phyloP scores from a whole-genome alignment of 2,329 filamentous ascomycete species.

The Monilinia fructigena region DNA sequence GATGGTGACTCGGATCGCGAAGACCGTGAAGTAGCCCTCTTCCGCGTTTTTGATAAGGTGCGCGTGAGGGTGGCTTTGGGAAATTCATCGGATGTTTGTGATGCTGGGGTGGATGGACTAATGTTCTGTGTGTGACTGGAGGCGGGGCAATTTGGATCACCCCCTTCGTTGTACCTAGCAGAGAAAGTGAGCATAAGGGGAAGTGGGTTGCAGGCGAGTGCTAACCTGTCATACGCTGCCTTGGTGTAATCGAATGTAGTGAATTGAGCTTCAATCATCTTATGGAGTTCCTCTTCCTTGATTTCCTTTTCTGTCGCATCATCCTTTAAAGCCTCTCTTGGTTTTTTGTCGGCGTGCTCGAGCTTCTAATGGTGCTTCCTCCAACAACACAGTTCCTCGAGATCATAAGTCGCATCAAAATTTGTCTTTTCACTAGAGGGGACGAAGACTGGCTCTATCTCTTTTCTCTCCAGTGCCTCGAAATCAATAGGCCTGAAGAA shows the following conservation, averaged over 20 bases:
- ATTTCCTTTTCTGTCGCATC: conserved; percentile 96
- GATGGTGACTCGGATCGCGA: conserved; percentile 37
- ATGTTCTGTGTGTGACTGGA: conserved; percentile 27
- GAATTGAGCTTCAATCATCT: conserved; percentile 91
- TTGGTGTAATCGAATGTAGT: conserved; percentile 93
- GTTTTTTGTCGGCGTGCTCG: conserved; percentile 90
- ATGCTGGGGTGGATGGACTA: conserved; percentile 24
- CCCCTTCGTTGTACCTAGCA: conserved; percentile 40
- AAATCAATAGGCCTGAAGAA: conserved; percentile 91
- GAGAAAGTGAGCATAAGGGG: conserved; percentile 27
- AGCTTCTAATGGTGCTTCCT: conserved; percentile 93
- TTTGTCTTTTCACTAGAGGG: conserved; percentile 98
- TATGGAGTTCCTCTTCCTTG: conserved; percentile 87
- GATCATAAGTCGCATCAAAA: conserved; percentile 96
- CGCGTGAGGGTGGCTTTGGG: conserved; percentile 20
- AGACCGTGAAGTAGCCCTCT: conserved; percentile 29
- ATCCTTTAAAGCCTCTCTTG: conserved; percentile 84
- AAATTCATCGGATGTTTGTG: conserved; percentile 22
- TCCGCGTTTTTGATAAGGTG: conserved; percentile 11
- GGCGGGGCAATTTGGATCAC: conserved; percentile 35
- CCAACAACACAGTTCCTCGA: conserved; percentile 89
- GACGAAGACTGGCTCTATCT: conserved; percentile 85
- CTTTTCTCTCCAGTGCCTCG: conserved; percentile 76
- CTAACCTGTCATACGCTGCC: conserved; percentile 73
- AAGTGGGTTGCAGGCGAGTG: conserved; percentile 21